A percentile compares a stretch with the other conserved stretches of the same genome.
Conservation (phyloP, 164 flowering plant genomes). For the Chimonanthus salicifolius region DNA sequence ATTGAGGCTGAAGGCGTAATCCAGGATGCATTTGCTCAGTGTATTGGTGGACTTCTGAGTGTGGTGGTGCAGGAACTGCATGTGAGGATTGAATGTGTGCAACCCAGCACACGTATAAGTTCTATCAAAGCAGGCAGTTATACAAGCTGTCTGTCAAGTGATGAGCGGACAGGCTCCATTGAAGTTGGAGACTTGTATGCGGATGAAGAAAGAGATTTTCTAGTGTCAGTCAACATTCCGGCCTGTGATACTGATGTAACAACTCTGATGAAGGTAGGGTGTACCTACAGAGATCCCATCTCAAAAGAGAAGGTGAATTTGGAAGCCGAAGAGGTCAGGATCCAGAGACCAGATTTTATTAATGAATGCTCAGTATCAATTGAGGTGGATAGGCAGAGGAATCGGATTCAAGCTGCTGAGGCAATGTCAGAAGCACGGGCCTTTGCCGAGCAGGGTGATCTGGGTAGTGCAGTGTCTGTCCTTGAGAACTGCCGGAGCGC, state of each 20-base stretch:
- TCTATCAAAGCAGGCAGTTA: slow-evolving; percentile 85
- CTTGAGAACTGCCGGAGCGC: slow-evolving; percentile 47
- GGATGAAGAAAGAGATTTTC: slow-evolving; percentile 87
- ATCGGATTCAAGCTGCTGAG: slow-evolving; percentile 69
- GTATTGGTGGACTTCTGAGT: slow-evolving; percentile 91
- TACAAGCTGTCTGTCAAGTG: slow-evolving; percentile 24
- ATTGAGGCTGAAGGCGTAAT: slow-evolving; percentile 80
- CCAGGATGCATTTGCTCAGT: slow-evolving; percentile 98
- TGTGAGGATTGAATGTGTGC: slow-evolving; percentile 48
- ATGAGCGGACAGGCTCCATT: slow-evolving; percentile 42
- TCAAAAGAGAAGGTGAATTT: slow-evolving; percentile 34
- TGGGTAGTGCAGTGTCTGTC: slow-evolving; percentile 55
- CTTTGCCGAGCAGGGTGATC: slow-evolving; percentile 72
- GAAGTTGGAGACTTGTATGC: slow-evolving; percentile 86
- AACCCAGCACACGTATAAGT: slow-evolving; percentile 36
- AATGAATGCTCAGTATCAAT: slow-evolving; percentile 36
- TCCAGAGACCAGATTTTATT: slow-evolving; percentile 45
- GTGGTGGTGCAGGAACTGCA: slow-evolving; percentile 73
- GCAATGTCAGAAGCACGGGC: slow-evolving; percentile 72
- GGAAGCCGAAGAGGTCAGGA: slow-evolving; percentile 37
- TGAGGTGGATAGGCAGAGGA: slow-evolving; percentile 85
- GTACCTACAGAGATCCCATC: slow-evolving; percentile 56
- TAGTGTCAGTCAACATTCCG: slow-evolving; percentile 57
- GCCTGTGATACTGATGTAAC: slow-evolving; percentile 23
- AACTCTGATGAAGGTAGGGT: slow-evolving; percentile 53